A percentile compares a stretch with the other conserved stretches of the same genome.
Evolutionary conservation across 2,329 filamentous ascomycete species (phyloP).

Genomic region (Zymoseptoria pseudotritici): DNA sequence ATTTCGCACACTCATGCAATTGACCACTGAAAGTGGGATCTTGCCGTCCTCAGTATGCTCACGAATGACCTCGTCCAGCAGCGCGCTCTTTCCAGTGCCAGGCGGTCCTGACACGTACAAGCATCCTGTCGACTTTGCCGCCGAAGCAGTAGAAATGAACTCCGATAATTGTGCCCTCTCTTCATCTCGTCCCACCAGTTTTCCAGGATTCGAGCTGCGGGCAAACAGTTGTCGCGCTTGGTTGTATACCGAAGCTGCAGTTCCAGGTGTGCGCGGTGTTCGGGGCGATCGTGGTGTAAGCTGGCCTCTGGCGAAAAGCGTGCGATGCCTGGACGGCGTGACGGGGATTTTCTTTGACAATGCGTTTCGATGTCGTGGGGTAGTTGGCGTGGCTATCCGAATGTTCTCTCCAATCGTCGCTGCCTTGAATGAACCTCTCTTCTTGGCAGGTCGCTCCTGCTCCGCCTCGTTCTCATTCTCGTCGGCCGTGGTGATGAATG

Average conservation of each 20-base stretch:
- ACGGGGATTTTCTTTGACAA: slow-evolving; percentile 60
- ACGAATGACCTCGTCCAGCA: slow-evolving; percentile 72
- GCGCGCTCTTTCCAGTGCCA: slow-evolving; percentile 92
- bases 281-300: slow-evolving; percentile 72
- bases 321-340: slow-evolving; percentile 70
- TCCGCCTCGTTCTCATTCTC: slow-evolving; percentile 36
- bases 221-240: slow-evolving; percentile 81
- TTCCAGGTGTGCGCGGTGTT: slow-evolving; percentile 62
- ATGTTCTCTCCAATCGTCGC: slow-evolving; percentile 26
- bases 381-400: slow-evolving; percentile 50
- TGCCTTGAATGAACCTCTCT: slow-evolving; percentile 26
- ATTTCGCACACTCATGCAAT: slow-evolving; percentile 94
- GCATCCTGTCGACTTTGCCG: slow-evolving; percentile 62
- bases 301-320: slow-evolving; percentile 67
- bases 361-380: slow-evolving; percentile 72
- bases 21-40: slow-evolving; percentile 72
- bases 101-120: slow-evolving; percentile 93
- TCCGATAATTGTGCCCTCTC: slow-evolving; percentile 57
- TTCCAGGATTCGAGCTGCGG: slow-evolving; percentile 65
- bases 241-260: slow-evolving; percentile 69
- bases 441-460: slow-evolving; percentile 27
- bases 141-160: slow-evolving; percentile 61
- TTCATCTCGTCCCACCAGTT: slow-evolving; percentile 68
- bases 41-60: slow-evolving; percentile 45
- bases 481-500: slow-evolving; percentile 36